These are phyloP conservation scores for Pisolithus thermaeus DNA, from an alignment of 1,284 basidiomycete genomes.

Conservation along the genomic window DNA sequence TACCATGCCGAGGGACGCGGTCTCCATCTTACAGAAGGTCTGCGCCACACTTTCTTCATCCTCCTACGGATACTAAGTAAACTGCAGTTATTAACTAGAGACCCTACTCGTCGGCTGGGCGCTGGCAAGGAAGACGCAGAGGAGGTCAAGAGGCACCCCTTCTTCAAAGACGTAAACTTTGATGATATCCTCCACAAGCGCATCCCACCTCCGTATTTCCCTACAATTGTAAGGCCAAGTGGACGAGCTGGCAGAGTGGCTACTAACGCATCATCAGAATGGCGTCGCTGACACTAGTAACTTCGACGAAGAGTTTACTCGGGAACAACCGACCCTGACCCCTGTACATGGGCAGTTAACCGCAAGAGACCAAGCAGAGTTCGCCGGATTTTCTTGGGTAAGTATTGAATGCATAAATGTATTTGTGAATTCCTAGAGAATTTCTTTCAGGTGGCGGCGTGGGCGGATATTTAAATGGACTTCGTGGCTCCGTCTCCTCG, in stretches of 20 bases:
- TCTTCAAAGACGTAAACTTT: conserved; percentile 97
- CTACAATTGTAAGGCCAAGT: conserved; percentile 71
- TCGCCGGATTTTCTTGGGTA: conserved; percentile 94
- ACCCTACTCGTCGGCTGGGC: conserved; percentile 90
- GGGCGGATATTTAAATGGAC: conserved; percentile 60
- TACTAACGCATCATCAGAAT: conserved; percentile 40
- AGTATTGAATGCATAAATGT: conserved; percentile 6
- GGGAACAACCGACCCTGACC: conserved; percentile 94
- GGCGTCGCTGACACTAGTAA: conserved; percentile 80
- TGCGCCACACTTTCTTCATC: not conserved
- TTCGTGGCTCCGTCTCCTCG: conserved; percentile 29
- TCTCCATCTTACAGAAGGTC: conserved; percentile 92
- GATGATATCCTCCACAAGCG: conserved; percentile 96
- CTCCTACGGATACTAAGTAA: conserved; percentile 8
- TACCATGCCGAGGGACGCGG: conserved; percentile 98
- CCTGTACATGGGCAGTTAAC: conserved; percentile 95
- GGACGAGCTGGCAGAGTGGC: conserved; percentile 1
- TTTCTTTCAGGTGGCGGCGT: conserved; percentile 52
- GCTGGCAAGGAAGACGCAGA: conserved; percentile 92
- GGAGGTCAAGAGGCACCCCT: conserved; percentile 96
- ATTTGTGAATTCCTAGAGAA: not conserved
- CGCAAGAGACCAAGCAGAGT: conserved; percentile 90
- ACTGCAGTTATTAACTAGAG: conserved; percentile 83
- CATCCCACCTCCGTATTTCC: conserved; percentile 96
- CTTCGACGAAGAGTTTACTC: conserved; percentile 97